Evolutionary conservation across 306 rosid species (phyloP).

Genomic region (Crataegus laevigata): DNA sequence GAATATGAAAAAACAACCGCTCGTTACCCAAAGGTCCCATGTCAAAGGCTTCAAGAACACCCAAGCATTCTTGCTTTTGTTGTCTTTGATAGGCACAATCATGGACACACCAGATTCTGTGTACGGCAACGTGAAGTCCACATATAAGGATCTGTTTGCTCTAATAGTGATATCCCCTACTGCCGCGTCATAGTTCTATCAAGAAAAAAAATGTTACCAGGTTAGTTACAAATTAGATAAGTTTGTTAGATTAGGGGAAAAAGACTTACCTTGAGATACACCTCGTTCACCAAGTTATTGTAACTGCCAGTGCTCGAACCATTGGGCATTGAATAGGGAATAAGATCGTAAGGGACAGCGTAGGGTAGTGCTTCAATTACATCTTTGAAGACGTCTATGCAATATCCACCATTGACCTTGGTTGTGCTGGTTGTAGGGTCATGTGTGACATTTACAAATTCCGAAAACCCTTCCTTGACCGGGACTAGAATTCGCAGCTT

Average conservation of each 20-base stretch:
- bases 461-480: neutral
- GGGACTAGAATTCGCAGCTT: slow-evolving; percentile 27
- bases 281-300: slow-evolving; percentile 10
- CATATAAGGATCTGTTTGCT: slow-evolving; percentile 7
- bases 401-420: neutral
- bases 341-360: neutral
- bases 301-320: neutral
- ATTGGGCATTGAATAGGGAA: slow-evolving; percentile 2
- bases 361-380: slow-evolving; percentile 9
- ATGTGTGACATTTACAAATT: neutral
- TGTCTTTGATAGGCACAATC: slow-evolving; percentile 10
- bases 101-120: slow-evolving; percentile 16
- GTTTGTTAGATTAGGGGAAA: neutral
- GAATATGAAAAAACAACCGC: slow-evolving; percentile 17
- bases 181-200: slow-evolving; percentile 14
- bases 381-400: slow-evolving; percentile 12
- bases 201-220: neutral
- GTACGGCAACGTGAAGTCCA: slow-evolving; percentile 29
- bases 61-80: slow-evolving; percentile 17
- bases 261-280: slow-evolving; percentile 11
- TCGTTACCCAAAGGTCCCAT: slow-evolving; percentile 21
- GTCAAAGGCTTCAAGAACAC: slow-evolving; percentile 30
- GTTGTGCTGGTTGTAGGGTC: neutral
- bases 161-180: slow-evolving; percentile 23
- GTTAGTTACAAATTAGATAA: neutral